phyloP scores from a whole-genome alignment of 495 filamentous ascomycete species.

The Hypoxylon perforatum region DNA sequence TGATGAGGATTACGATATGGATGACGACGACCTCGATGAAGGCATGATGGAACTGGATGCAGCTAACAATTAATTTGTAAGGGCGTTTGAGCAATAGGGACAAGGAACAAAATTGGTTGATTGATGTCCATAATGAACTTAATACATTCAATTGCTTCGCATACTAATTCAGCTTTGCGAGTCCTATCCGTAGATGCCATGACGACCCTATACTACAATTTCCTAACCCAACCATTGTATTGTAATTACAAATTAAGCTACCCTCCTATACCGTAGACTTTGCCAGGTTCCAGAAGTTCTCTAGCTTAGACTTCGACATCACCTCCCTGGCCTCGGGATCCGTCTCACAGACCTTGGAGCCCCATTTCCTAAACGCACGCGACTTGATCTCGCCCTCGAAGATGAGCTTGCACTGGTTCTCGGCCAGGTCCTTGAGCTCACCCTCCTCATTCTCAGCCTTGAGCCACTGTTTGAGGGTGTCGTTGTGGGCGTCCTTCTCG shows the following conservation, averaged over 20 bases:
- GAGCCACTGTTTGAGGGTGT: conserved; percentile 76
- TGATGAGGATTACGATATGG: conserved; percentile 66
- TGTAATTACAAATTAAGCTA: conserved; percentile 7
- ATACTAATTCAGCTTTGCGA: background rate
- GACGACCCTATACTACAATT: conserved; percentile 23
- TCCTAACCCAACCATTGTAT: conserved; percentile 3
- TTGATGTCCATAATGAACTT: background rate
- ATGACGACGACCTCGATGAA: conserved; percentile 69
- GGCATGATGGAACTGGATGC: conserved; percentile 72
- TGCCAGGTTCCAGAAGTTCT: conserved; percentile 95
- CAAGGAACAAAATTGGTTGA: background rate
- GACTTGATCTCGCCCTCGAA: conserved; percentile 88
- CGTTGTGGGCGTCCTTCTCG: conserved; percentile 67
- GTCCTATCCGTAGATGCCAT: conserved; percentile 29
- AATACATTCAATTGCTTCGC: background rate
- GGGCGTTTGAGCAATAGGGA: conserved; percentile 6
- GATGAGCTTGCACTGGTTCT: conserved; percentile 81
- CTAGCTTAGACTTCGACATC: conserved; percentile 83
- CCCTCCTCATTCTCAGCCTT: conserved; percentile 82
- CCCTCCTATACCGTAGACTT: conserved; percentile 61
- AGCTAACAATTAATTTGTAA: conserved; percentile 12
- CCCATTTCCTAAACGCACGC: conserved; percentile 85
- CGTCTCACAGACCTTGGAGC: conserved; percentile 84
- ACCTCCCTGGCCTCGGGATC: conserved; percentile 88
- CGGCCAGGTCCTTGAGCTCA: conserved; percentile 78